Evolutionary conservation across 2,329 filamentous ascomycete species (phyloP).

Genomic region (Lachnellula cervina): DNA sequence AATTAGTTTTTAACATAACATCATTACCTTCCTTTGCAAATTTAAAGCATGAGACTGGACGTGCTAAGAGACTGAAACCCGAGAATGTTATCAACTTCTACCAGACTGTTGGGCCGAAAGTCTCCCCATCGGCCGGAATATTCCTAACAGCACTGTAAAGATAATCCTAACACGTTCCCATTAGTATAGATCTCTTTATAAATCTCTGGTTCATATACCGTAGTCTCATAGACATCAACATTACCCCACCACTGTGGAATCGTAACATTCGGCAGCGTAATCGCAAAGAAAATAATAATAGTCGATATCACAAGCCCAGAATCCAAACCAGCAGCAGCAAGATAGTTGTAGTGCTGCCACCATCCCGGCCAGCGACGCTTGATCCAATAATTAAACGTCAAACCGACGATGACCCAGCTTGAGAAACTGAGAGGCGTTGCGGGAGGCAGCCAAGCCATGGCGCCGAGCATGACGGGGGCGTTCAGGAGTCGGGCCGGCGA

Average conservation of each 20-base stretch:
- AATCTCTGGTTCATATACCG: conserved; percentile 36
- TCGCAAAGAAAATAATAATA: conserved; percentile 65
- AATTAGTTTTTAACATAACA: no score
- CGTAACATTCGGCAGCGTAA: conserved; percentile 57
- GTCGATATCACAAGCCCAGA: conserved; percentile 62
- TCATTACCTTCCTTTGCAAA: no score
- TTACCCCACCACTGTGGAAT: conserved; percentile 70
- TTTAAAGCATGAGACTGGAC: no score
- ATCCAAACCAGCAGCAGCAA: conserved; percentile 67
- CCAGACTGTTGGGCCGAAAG: conserved; percentile 58
- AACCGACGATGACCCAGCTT: conserved; percentile 63
- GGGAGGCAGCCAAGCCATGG: conserved; percentile 34
- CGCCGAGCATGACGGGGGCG: conserved; percentile 39
- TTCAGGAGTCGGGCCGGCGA: conserved; percentile 56
- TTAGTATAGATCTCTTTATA: background rate
- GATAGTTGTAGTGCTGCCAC: conserved; percentile 76
- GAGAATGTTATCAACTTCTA: background rate
- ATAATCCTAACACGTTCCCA: conserved; percentile 6
- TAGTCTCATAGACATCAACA: conserved; percentile 49
- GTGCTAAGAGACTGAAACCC: background rate
- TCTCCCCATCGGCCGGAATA: conserved; percentile 47
- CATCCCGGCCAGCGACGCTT: conserved; percentile 61
- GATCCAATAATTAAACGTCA: conserved; percentile 64
- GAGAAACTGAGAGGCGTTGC: conserved; percentile 70
- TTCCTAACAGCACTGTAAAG: conserved; percentile 47